Evolutionary conservation across 1,284 basidiomycete genomes (phyloP), one percentile per base, ranked within the genome.

Genomic region (Farysia itapuensis): DNA sequence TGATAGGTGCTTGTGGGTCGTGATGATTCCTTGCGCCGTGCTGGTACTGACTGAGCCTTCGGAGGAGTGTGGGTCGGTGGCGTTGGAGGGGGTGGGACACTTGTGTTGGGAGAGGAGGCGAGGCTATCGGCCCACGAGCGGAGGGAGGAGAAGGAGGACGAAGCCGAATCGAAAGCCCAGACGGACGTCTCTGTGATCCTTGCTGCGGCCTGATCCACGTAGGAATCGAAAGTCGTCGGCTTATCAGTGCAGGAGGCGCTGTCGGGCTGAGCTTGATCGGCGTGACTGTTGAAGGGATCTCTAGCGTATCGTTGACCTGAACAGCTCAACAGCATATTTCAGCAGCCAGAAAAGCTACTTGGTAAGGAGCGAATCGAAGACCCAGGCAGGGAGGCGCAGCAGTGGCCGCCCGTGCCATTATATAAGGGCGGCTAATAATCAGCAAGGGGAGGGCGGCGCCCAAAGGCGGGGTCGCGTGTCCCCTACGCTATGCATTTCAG

Each of bases 281-380:
- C 31, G 9, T 33, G 31, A 18, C 18, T 8, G 25, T 28, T 7
- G 25, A 38, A 38, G 4, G 36, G 36, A 19, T 38, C 29, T 14
- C 24, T 28, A 15, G 36, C 36, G 24, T 26, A 38, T 11, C 36
- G 23, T 18, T n/a, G 4, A 22, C 36, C 26, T n/a, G 36, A n/a
- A 25, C 19, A 38, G 26, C 36, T 26, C n/a, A 38, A 7, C 4
- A 38, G 36, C 36, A 38, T 38, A 25, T 15, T 35, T 16, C 20
- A 13, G 31, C 26, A 28, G 26, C n/a, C 11, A 28, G 26, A n/a
- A 28, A 28, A 9, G 9, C n/a, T 9, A 28, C 9, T 9, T 28
- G 9, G 26, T 28, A 9, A 28, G 26, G 26, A 28, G 26, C 9
- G 26, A 28, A n/a, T n/a, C n/a, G n/a, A n/a, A n/a, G n/a, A n/a